Evolutionary conservation across 78 protist genomes (phyloP).

Genomic region (Dictyostelium purpureum): DNA sequence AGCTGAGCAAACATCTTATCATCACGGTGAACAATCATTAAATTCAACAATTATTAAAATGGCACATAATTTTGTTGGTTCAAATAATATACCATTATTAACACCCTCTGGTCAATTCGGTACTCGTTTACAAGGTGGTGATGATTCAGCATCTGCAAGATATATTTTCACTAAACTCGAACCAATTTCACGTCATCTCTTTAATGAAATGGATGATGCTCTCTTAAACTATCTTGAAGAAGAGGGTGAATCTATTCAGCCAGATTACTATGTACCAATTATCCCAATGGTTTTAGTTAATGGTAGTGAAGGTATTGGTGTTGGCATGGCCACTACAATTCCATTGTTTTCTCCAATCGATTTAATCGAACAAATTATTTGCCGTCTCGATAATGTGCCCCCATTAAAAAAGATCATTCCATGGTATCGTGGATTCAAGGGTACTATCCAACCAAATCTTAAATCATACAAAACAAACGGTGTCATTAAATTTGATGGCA

Average conservation of each 20-base stretch:
- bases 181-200: slow-evolving; percentile 89
- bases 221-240: slow-evolving; percentile 85
- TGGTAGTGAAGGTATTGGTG: slow-evolving; percentile 90
- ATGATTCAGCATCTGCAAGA: slow-evolving; percentile 97
- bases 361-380: neutral
- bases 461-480: slow-evolving; percentile 8
- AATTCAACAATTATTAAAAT: slow-evolving; percentile 93
- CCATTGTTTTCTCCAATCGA: slow-evolving; percentile 64
- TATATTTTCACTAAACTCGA: slow-evolving; percentile 96
- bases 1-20: slow-evolving; percentile 96
- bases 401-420: slow-evolving; percentile 22
- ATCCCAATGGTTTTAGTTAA: slow-evolving; percentile 98
- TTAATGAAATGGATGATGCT: slow-evolving; percentile 77
- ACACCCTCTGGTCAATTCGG: slow-evolving; percentile 98
- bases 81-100: slow-evolving; percentile 97
- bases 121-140: slow-evolving; percentile 94
- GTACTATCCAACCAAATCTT: neutral
- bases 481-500: slow-evolving; percentile 14
- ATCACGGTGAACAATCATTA: slow-evolving; percentile 98
- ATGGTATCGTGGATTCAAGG: slow-evolving; percentile 61
- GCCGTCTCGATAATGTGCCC: neutral
- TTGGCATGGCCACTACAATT: slow-evolving; percentile 83
- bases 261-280: slow-evolving; percentile 89
- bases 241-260: slow-evolving; percentile 95
- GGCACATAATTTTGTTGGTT: slow-evolving; percentile 98